phyloP scores from a whole-genome alignment of 23 red algal genomes.

The Chondrus crispus region DNA sequence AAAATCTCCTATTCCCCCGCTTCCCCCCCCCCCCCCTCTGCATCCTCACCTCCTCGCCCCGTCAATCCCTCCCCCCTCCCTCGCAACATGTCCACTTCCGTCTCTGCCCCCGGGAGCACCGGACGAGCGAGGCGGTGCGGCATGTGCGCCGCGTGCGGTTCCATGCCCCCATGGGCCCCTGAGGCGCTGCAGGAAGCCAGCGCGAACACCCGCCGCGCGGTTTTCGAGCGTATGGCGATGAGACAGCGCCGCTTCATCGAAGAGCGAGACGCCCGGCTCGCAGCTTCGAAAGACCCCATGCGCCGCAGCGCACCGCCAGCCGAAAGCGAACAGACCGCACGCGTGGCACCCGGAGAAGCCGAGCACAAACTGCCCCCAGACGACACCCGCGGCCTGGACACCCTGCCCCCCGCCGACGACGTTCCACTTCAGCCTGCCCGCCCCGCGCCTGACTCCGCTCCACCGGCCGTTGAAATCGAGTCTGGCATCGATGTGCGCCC shows the following conservation, averaged over 20 bases:
- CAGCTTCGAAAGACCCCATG: background rate
- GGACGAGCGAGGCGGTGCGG: conserved; percentile 28
- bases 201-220: background rate
- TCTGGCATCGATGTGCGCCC: background rate
- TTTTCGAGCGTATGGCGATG: conserved; percentile 6
- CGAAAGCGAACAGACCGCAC: background rate
- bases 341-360: background rate
- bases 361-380: background rate
- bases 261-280: background rate
- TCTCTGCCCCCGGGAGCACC: no score
- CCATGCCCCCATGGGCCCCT: conserved; percentile 45
- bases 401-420: background rate
- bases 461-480: background rate
- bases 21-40: no score
- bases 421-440: background rate
- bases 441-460: background rate
- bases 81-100: no score
- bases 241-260: background rate
- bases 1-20: no score
- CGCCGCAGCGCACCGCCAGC: background rate
- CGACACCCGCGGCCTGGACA: background rate
- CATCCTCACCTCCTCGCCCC: no score
- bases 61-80: no score
- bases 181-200: background rate
- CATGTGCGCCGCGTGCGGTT: conserved; percentile 35